Evolutionary conservation across 148 eudicot species (phyloP), one percentile per base, ranked within the genome.

Genomic region (Tetragonia tetragonoides): DNA sequence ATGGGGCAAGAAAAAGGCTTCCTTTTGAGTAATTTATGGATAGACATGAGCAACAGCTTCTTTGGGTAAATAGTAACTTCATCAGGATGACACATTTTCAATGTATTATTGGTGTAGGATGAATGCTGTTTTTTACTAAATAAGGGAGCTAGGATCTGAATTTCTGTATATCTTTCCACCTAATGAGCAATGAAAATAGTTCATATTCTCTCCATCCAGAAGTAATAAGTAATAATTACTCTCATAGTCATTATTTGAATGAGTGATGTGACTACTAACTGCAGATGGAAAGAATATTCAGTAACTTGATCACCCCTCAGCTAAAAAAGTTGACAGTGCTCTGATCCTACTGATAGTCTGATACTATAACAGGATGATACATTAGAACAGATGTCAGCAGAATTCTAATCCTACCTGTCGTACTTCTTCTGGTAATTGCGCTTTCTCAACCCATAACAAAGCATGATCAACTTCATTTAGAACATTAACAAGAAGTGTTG

Each of bases 361-460:
- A 51, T 18, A 78, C 24, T 20, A 65, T 21, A 18, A 21, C 34
- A 7, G 9, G 17, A 21, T 34, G 68, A 14, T 37, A 7, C 11
- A 63, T 21, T 56, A n/a, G 12, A 39, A 66, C 62, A 70, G 57
- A 49, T 44, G 42, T 14, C 21, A 61, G 60, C 60, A 47, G 60
- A 44, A 71, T 69, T 24, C 42, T 6, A 34, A 47, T 11, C 67
- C 79, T 79, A 95, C 99, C 99, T 95, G 99, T 4, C 89, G 86
- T 75, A 82, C 88, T 79, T 85, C 88, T 78, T 84, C 93, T 6
- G 99, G 97, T 75, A 95, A 76, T 39, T 85, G 75, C 20, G 97
- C 97, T 78, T 90, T 89, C 79, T 95, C 97, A 72, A 93, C 87
- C 99, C 99, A 95, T 60, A 79, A 82, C 56, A 90, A 78, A 78